Conservation (phyloP, 2,329 filamentous ascomycete species). For the Aspergillus caelatus region DNA sequence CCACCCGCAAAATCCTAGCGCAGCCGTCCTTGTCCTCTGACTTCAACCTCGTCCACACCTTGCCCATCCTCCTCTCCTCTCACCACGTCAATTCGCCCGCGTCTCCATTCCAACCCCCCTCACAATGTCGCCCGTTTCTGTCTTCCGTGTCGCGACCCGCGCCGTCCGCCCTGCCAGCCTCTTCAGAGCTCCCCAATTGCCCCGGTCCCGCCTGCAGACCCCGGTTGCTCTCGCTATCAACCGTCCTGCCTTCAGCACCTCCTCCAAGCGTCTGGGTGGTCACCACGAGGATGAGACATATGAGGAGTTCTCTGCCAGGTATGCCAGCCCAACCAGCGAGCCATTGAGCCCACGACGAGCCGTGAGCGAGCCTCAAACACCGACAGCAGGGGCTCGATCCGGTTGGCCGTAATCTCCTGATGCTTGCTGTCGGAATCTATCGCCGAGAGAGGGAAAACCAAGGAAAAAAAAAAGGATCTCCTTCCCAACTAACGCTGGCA, state of each 20-base stretch:
- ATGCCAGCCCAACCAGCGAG: conserved; percentile 41
- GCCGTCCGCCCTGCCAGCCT: conserved; percentile 60
- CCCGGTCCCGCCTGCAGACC: conserved; percentile 60
- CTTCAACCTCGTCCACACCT: conserved; percentile 28
- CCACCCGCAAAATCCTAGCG: conserved; percentile 44
- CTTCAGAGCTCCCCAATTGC: conserved; percentile 66
- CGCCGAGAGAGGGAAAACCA: conserved; percentile 9
- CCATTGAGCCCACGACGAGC: conserved; percentile 28
- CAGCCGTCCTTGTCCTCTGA: conserved; percentile 23
- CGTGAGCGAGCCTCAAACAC: conserved; percentile 6
- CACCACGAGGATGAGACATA: conserved; percentile 92
- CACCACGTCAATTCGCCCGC: conserved; percentile 28
- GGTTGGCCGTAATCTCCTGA: conserved; percentile 11
- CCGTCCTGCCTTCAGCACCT: conserved; percentile 62
- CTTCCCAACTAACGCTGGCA: conserved; percentile 42
- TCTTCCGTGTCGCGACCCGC: conserved; percentile 74
- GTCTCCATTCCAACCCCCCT: conserved; percentile 27
- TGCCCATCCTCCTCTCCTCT: conserved; percentile 20
- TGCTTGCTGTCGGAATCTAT: conserved; percentile 2
- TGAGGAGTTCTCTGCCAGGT: conserved; percentile 98
- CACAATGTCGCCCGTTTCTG: conserved; percentile 66
- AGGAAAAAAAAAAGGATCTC: neutral
- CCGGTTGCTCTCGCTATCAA: conserved; percentile 56
- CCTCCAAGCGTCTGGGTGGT: conserved; percentile 59
- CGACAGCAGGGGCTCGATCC: neutral